A percentile compares a stretch with the other conserved stretches of the same genome.
These are phyloP conservation scores for Nakazawaea ishiwadae DNA, from an alignment of 805 yeast species.

Conservation along the genomic window DNA sequence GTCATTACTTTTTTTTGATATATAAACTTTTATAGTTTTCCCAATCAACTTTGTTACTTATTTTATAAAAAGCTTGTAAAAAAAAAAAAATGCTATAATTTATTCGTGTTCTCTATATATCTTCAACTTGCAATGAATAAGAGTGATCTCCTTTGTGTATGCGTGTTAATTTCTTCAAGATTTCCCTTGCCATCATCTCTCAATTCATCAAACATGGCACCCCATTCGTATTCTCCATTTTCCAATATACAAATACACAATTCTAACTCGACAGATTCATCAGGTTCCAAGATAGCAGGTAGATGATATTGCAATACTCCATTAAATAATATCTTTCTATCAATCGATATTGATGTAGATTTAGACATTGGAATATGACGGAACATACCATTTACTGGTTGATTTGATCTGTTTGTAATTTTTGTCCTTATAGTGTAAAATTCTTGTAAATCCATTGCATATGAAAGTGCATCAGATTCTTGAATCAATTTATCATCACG, in stretches of 20 bases:
- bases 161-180: conserved; percentile 2
- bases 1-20: neutral
- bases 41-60: conserved; percentile 8
- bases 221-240: conserved; percentile 81
- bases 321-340: conserved; percentile 59
- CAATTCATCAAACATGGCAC: conserved; percentile 50
- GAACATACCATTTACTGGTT: conserved; percentile 46
- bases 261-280: conserved; percentile 34
- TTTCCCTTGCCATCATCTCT: conserved; percentile 20
- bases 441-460: conserved; percentile 36
- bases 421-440: conserved; percentile 47
- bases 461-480: conserved; percentile 24
- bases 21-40: conserved; percentile 2
- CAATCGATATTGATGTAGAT: conserved; percentile 32
- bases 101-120: neutral
- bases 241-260: conserved; percentile 65
- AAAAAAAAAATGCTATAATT: neutral
- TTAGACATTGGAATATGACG: conserved; percentile 50
- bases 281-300: conserved; percentile 35
- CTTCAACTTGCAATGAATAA: conserved; percentile 3
- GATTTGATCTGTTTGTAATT: conserved; percentile 42
- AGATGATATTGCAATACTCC: conserved; percentile 66
- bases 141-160: conserved; percentile 7
- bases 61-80: neutral
- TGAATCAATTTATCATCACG: conserved; percentile 13